Base-by-base conservation (phyloP, 1,284 basidiomycete species). In the Phylloporus sp. region DNA sequence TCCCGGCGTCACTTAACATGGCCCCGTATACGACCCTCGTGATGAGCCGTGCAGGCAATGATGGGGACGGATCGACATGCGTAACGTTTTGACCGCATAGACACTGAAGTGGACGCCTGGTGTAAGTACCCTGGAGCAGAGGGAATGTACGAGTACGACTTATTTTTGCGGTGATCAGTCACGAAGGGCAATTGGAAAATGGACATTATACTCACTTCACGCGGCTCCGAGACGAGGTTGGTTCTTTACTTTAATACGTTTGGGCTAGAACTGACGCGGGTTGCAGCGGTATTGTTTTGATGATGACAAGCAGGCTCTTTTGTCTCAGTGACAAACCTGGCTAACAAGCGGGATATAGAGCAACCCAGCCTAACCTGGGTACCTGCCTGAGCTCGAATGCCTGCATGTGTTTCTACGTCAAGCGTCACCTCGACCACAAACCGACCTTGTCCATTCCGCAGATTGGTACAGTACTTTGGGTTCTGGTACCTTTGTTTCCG, bases 331-430 rank as follows among this genome's bases (percentile, higher is more conserved):
- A 25, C 14, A n/a, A 43, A 25, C 29, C n/a, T 15, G 7, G 12
- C 45, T 37, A 59, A 66, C 56, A 47, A 35, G 43, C 58, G 62
- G 15, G 55, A 35, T 56, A 41, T 70, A 94, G 92, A 80, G 93
- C 96, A 20, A 90, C 88, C 1, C 86, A 86, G 23, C 88, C 94
- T 6, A 91, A 85, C 35, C 83, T 96, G 15, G 84, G 86, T 8
- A 85, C 85, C 3, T 93, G 91, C 63, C 84, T 96, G 52, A 82
- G 79, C 66, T 93, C 94, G 41, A 78, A 79, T 65, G 92, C 92
- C 15, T 96, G 96, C 80, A 96, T 96, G 95, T 94, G 94, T 71
- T 96, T 96, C 83, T 97, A 96, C 77, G 93, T 95, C 68, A 96
- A 96, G 78, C 88, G 92, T 11, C 89, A 93, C 68, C 83, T 96